Base-by-base conservation (phyloP, 495 filamentous ascomycete genomes). In the Penicillium atrosanguineum region DNA sequence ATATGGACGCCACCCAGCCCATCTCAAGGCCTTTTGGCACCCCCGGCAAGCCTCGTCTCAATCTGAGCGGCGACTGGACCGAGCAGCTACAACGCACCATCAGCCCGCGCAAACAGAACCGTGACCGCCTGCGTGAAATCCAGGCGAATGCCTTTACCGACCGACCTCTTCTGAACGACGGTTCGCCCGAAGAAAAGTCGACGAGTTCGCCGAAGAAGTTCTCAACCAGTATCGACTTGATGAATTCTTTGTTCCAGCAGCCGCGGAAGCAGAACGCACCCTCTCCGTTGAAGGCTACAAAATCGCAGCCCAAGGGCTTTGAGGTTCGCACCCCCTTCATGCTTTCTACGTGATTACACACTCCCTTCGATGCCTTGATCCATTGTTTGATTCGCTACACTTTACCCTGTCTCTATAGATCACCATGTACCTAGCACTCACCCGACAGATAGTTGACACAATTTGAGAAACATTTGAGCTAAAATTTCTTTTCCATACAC, bases 11-110 rank as follows among this genome's bases (percentile, higher is more conserved):
- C 43, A 71, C 66, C 45, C 65, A 71, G 55, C 67, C 64, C 19
- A 57, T 64, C 23, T 63, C 68, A 44, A 69, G 62, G 43, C 73
- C 65, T n/a, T 77, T 67, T 56, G 80, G 74, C 52, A 86, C 84
- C 3, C 85, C 86, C 14, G 65, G 76, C 21, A 86, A 83, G 63
- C 75, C 79, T 50, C 79, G 81, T 59, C 81, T 83, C 36, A 68
- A 79, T 59, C 66, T 79, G 12, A 74, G 63, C 74, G 78, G 77
- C 39, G 88, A 95, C 62, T 98, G 94, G 94, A 86, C 90, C 38
- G 86, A 93, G 61, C 91, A 95, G 65, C 75, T 98, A 53, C 89
- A 90, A 69, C 88, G 86, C 47, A 97, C 94, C 1, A 88, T 97
- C 57, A 95, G 89, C 64, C 94, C 94, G 20, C 82, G 85, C 61